phyloP scores from a whole-genome alignment of 352 stramenopile genomes.

The Plasmopara viticola region DNA sequence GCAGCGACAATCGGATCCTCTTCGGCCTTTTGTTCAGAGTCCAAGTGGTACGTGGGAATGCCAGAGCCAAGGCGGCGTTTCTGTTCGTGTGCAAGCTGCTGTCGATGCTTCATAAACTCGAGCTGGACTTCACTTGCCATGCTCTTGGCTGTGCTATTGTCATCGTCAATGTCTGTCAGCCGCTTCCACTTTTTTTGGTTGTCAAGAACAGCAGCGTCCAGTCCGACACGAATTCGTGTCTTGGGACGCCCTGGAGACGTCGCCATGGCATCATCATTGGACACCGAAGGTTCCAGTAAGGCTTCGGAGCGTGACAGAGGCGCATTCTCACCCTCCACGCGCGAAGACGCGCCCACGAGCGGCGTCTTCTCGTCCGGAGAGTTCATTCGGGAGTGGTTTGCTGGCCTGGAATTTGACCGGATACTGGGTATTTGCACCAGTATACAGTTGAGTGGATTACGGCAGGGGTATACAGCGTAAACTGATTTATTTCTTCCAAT shows the following conservation, averaged over 20 bases:
- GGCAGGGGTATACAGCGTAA: neutral
- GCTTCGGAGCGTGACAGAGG: neutral
- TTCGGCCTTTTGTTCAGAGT: constrained; percentile 12
- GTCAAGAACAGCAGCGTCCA: constrained; percentile 61
- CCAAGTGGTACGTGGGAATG: constrained; percentile 32
- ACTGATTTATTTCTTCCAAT: neutral
- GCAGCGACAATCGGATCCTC: constrained; percentile 27
- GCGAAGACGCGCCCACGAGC: constrained; percentile 17
- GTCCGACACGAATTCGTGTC: constrained; percentile 41
- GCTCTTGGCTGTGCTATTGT: constrained; percentile 76
- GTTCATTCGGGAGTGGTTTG: constrained; percentile 15
- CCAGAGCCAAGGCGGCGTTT: constrained; percentile 31
- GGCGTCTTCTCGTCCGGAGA: constrained; percentile 34
- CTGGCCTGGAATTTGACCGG: neutral
- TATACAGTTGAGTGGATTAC: neutral
- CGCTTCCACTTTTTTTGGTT: constrained; percentile 83
- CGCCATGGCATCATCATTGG: constrained; percentile 2
- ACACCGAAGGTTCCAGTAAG: neutral
- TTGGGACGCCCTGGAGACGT: constrained; percentile 19
- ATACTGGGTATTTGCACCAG: neutral
- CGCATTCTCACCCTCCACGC: constrained; percentile 8
- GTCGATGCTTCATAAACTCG: constrained; percentile 59
- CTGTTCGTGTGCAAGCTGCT: constrained; percentile 37
- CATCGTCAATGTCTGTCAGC: constrained; percentile 64
- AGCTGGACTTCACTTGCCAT: constrained; percentile 76